A percentile compares a stretch with the other conserved stretches of the same genome.
Evolutionary conservation across 371 early-diverging fungal genomes (phyloP).

Genomic region (Mortierella sp.): DNA sequence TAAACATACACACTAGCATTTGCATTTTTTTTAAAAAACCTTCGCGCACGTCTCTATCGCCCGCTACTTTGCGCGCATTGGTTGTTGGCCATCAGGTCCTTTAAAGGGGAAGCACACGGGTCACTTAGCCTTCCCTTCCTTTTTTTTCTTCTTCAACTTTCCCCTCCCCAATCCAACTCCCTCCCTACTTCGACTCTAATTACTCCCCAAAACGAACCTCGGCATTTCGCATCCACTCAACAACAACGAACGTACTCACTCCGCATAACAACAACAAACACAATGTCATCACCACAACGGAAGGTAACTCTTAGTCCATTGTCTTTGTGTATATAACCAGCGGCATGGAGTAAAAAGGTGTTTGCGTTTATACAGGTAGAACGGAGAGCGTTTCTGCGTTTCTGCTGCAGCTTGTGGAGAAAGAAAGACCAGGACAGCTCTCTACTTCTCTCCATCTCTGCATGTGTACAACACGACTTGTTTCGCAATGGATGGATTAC

Average conservation of each 20-base stretch:
- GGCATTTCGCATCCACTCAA: neutral
- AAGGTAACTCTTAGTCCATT: neutral
- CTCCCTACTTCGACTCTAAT: neutral
- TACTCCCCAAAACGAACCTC: neutral
- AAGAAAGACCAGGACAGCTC: neutral
- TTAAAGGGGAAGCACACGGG: neutral
- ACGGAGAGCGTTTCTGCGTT: neutral
- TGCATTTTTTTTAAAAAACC: conserved; percentile 10
- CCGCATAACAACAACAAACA: neutral
- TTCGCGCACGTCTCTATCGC: neutral
- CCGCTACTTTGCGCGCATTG: neutral
- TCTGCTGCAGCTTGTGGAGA: conserved; percentile 19
- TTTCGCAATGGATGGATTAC: neutral
- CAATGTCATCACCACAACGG: conserved; percentile 6
- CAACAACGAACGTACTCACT: neutral
- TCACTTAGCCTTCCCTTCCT: neutral
- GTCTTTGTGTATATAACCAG: neutral
- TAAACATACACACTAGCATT: conserved; percentile 13
- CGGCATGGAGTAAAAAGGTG: too few species aligned
- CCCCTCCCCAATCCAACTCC: neutral
- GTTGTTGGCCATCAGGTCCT: neutral
- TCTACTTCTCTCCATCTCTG: neutral
- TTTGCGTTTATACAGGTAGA: too few species aligned
- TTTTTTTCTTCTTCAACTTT: neutral
- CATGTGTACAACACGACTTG: neutral